phyloP scores from a whole-genome alignment of 768 basidiomycete species.

The Mycena polygramma region DNA sequence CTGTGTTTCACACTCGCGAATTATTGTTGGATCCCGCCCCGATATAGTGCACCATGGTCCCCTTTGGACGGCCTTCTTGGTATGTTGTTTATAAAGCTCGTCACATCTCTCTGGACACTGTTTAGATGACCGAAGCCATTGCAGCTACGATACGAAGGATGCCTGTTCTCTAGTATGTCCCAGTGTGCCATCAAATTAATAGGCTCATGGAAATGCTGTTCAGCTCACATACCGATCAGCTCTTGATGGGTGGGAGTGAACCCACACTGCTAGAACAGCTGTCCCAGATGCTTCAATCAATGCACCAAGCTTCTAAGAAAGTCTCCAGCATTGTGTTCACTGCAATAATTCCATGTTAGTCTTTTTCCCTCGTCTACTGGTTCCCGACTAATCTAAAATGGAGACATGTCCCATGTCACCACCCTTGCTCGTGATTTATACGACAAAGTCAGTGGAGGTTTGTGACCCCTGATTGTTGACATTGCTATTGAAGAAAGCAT shows the following conservation, averaged over 20 bases:
- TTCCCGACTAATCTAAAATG: background rate
- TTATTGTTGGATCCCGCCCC: conserved; percentile 3
- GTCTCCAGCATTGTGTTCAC: background rate
- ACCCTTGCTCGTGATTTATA: conserved; percentile 28
- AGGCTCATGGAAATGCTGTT: background rate
- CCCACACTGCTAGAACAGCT: conserved; percentile 17
- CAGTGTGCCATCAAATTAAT: too few species aligned
- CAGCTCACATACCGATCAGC: conserved; percentile 24
- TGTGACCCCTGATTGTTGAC: background rate
- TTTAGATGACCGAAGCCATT: conserved; percentile 29
- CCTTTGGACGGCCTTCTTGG: conserved; percentile 16
- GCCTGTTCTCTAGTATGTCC: conserved; percentile 26
- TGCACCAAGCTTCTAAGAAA: conserved; percentile 1
- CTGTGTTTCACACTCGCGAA: conserved; percentile 31
- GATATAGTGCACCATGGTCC: background rate
- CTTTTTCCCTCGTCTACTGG: background rate
- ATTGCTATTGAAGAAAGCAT: background rate
- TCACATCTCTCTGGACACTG: background rate
- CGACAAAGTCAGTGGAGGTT: conserved; percentile 30
- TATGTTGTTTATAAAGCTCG: background rate
- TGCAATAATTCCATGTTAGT: conserved; percentile 11
- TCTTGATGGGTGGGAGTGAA: conserved; percentile 15
- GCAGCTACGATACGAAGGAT: conserved; percentile 12
- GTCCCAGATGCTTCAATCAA: conserved; percentile 9
- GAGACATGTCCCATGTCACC: conserved; percentile 22